Percentiles rank a stretch among this genome's conserved stretches.
Conservation (phyloP, 1,284 basidiomycete species). For the Xerocomus nothofagi region DNA sequence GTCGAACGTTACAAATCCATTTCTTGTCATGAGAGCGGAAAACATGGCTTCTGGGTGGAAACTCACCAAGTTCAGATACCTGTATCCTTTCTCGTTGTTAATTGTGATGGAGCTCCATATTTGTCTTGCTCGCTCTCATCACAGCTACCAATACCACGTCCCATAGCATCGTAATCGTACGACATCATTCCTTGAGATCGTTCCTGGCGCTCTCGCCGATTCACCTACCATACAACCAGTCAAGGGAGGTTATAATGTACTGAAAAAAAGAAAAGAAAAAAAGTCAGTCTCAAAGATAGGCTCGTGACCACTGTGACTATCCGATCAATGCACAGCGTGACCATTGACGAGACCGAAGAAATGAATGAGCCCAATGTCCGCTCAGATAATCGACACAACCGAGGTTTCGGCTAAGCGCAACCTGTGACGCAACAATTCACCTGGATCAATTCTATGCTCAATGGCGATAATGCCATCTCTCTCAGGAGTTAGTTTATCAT, state of each 20-base stretch:
- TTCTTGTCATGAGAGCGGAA: constrained; percentile 14
- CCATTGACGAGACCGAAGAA: constrained; percentile 5
- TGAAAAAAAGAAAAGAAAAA: not conserved
- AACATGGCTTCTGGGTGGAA: constrained; percentile 1
- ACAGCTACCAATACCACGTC: constrained; percentile 13
- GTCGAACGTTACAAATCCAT: constrained; percentile 5
- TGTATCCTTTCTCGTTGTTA: constrained; percentile 34
- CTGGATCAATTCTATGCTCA: constrained; percentile 16
- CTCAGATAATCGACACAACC: constrained; percentile 4
- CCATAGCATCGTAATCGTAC: constrained; percentile 26
- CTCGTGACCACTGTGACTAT: not conserved
- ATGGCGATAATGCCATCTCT: constrained; percentile 21
- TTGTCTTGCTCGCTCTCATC: constrained; percentile 29
- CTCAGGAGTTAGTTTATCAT: constrained; percentile 14
- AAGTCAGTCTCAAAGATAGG: not conserved
- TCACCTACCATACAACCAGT: not conserved
- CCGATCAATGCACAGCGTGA: constrained; percentile 3
- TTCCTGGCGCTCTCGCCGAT: constrained; percentile 20
- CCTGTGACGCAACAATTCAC: constrained; percentile 30
- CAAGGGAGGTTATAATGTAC: not conserved
- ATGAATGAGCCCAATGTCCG: constrained; percentile 2
- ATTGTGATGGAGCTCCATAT: constrained; percentile 34
- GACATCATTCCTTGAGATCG: constrained; percentile 24
- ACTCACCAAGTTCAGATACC: constrained; percentile 19
- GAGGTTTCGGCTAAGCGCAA: constrained; percentile 19